Evolutionary conservation across 495 filamentous ascomycete species (phyloP).

Genomic region (Chaetomium fimeti): DNA sequence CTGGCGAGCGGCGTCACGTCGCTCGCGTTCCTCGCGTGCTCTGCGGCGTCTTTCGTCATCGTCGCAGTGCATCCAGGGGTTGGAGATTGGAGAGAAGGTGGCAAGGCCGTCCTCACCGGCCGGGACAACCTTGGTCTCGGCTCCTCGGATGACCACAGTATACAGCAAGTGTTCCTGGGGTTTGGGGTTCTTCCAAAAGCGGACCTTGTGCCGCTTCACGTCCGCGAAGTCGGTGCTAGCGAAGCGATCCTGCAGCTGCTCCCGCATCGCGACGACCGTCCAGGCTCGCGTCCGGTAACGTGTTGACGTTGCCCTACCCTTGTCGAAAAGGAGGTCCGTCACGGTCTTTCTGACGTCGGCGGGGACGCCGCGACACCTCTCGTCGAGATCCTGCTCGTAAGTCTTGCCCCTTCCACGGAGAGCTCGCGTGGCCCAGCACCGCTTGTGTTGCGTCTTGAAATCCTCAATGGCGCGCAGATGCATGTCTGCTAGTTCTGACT

Average conservation of each 20-base stretch:
- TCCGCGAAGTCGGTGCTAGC: constrained; percentile 17
- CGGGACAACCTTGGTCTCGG: constrained; percentile 21
- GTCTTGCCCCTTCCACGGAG: constrained; percentile 25
- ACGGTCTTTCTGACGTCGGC: constrained; percentile 15
- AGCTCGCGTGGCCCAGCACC: constrained; percentile 23
- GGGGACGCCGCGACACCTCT: constrained; percentile 26
- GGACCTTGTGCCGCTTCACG: constrained; percentile 27
- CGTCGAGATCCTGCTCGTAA: constrained; percentile 32
- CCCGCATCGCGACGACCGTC: constrained; percentile 28
- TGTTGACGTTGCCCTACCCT: constrained; percentile 22
- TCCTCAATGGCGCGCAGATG: constrained; percentile 24
- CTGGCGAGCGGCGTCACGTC: background rate
- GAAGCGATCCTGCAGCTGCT: constrained; percentile 25
- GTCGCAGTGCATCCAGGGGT: constrained; percentile 29
- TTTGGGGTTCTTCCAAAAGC: constrained; percentile 30
- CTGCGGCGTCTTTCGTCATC: constrained; percentile 13
- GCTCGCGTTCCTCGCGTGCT: constrained; percentile 12
- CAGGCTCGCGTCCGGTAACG: constrained; percentile 26
- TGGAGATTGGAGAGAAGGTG: constrained; percentile 3
- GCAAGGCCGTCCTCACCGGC: constrained; percentile 5
- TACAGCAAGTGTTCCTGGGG: constrained; percentile 14
- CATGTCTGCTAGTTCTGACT: constrained; percentile 25
- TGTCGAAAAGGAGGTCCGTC: constrained; percentile 20
- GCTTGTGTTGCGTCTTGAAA: constrained; percentile 24
- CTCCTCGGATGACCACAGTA: constrained; percentile 29